Conservation (phyloP, 2,329 filamentous ascomycete genomes). For the Chaetomium strumarium region DNA sequence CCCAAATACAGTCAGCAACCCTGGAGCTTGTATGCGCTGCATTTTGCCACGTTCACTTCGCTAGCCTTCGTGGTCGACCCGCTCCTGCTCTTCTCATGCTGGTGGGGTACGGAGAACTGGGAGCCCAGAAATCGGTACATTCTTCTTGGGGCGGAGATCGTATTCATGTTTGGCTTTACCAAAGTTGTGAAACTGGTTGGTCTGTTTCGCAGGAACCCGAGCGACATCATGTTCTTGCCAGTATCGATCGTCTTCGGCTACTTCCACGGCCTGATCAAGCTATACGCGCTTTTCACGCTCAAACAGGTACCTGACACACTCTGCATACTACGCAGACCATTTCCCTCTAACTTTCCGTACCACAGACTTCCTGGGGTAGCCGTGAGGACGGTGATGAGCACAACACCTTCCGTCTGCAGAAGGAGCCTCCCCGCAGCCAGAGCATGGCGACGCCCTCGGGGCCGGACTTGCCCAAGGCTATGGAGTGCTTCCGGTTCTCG, state of each 20-base stretch:
- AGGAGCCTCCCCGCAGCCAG: constrained; percentile 29
- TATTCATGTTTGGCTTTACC: constrained; percentile 75
- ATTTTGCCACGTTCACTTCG: constrained; percentile 87
- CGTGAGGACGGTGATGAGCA: constrained; percentile 85
- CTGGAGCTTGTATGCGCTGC: constrained; percentile 90
- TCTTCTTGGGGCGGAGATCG: constrained; percentile 53
- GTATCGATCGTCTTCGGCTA: constrained; percentile 89
- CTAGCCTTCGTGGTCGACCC: constrained; percentile 76
- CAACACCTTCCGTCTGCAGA: constrained; percentile 41
- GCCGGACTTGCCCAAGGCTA: constrained; percentile 25
- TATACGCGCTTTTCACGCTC: constrained; percentile 77
- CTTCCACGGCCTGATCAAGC: constrained; percentile 86
- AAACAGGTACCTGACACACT: constrained; percentile 63
- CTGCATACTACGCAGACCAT: background rate
- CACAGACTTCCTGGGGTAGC: constrained; percentile 90
- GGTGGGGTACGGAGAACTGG: constrained; percentile 61
- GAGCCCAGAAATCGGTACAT: constrained; percentile 45
- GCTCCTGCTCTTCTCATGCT: constrained; percentile 62
- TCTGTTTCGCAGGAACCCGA: constrained; percentile 77
- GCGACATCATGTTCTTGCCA: constrained; percentile 72
- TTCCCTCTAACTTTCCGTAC: background rate
- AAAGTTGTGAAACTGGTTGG: constrained; percentile 89
- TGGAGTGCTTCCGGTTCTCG: constrained; percentile 6
- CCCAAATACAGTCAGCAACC: constrained; percentile 63
- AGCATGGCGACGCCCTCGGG: constrained; percentile 33